Percentiles rank a stretch among this genome's conserved stretches.
phyloP scores from a whole-genome alignment of 306 rosid genomes.

The Pterocarpus macrocarpus region DNA sequence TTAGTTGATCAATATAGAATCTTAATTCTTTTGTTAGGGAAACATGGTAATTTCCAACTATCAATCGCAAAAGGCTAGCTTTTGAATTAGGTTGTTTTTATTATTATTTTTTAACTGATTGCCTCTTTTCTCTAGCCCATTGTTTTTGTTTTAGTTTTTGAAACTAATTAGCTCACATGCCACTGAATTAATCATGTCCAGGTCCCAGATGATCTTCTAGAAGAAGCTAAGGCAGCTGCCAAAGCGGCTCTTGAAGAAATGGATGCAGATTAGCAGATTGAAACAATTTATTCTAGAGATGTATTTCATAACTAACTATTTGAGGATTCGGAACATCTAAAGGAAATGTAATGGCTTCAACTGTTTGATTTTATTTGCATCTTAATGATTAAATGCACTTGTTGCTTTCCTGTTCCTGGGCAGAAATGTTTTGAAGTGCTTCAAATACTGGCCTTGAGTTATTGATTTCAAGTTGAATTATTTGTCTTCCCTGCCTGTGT shows the following conservation, averaged over 20 bases:
- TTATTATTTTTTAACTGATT: not conserved
- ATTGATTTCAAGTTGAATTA: not conserved
- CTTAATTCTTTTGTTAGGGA: no score
- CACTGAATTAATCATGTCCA: slow-evolving; percentile 42
- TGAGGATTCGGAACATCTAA: slow-evolving; percentile 49
- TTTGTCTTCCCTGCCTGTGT: not conserved
- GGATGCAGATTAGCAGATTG: slow-evolving; percentile 80
- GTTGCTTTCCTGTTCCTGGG: not conserved
- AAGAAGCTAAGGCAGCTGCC: slow-evolving; percentile 90
- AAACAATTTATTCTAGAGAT: slow-evolving; percentile 8
- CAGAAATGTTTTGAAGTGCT: slow-evolving; percentile 20
- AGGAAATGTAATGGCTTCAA: slow-evolving; percentile 35
- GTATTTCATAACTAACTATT: slow-evolving; percentile 30
- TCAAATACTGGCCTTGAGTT: not conserved
- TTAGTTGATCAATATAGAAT: no score
- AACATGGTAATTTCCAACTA: no score
- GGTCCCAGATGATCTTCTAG: slow-evolving; percentile 88
- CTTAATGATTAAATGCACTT: slow-evolving; percentile 27
- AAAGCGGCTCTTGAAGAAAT: slow-evolving; percentile 96
- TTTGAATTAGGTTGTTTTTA: not conserved
- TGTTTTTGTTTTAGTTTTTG: not conserved
- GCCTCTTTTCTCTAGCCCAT: not conserved
- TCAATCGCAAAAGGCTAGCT: not conserved
- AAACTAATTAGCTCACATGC: not conserved
- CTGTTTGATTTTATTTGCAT: slow-evolving; percentile 42